A percentile compares a stretch with the other conserved stretches of the same genome.
phyloP scores from a whole-genome alignment of 768 basidiomycete genomes.

The Lepiota venenata region DNA sequence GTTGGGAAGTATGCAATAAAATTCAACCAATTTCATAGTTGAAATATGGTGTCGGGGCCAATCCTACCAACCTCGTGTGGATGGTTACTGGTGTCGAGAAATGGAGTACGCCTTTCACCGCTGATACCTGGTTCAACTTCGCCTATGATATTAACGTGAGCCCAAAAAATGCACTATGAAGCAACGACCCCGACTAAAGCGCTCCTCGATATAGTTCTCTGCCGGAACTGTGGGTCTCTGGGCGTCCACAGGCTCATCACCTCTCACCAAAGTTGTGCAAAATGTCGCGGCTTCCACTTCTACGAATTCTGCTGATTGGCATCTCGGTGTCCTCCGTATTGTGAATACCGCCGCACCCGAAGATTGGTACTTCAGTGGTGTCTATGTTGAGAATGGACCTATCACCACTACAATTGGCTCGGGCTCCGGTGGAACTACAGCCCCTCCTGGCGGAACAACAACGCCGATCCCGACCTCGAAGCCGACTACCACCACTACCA shows the following conservation, averaged over 20 bases:
- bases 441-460: conserved; percentile 12
- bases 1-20: neutral
- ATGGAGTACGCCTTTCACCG: conserved; percentile 48
- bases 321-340: conserved; percentile 58
- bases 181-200: neutral
- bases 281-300: conserved; percentile 47
- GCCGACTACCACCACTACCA: conserved; percentile 25
- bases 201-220: conserved; percentile 36
- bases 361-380: conserved; percentile 59
- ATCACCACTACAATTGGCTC: conserved; percentile 51
- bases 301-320: conserved; percentile 60
- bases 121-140: conserved; percentile 62
- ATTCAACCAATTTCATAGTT: conserved; percentile 28
- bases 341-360: conserved; percentile 42
- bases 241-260: conserved; percentile 45
- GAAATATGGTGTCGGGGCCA: conserved; percentile 54
- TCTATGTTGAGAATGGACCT: conserved; percentile 56
- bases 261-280: conserved; percentile 46
- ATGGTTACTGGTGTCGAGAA: conserved; percentile 41
- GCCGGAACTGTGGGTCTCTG: conserved; percentile 53
- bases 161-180: conserved; percentile 7
- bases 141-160: conserved; percentile 61
- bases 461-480: conserved; percentile 20
- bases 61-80: conserved; percentile 49
- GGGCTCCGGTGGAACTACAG: conserved; percentile 21